Evolutionary conservation across 2,329 filamentous ascomycete species (phyloP).

Genomic region (Calonectria henricotiae): DNA sequence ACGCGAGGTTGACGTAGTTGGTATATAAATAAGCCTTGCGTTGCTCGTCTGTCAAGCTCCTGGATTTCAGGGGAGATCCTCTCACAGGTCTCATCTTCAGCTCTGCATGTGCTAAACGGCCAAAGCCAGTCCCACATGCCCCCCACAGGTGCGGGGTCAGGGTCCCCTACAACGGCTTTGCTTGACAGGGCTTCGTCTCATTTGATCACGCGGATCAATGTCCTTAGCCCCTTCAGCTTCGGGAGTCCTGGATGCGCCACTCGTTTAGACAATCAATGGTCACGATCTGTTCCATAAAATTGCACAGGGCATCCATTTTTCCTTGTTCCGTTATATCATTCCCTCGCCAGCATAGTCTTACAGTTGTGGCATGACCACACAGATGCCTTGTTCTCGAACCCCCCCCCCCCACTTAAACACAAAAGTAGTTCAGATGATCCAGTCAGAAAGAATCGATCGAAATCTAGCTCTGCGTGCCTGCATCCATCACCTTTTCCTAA

Average conservation of each 20-base stretch:
- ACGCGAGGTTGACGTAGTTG: neutral
- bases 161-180: neutral
- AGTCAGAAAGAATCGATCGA: no score
- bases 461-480: no score
- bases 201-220: neutral
- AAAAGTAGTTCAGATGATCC: no score
- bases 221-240: no score
- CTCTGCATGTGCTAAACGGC: neutral
- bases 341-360: neutral
- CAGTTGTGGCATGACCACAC: neutral
- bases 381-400: neutral
- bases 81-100: constrained; percentile 25
- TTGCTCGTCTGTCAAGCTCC: neutral
- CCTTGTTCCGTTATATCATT: neutral
- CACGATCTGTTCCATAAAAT: neutral
- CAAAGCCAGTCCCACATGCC: no score
- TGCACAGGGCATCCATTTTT: neutral
- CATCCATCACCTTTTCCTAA: no score
- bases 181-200: neutral
- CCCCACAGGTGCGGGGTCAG: constrained; percentile 1
- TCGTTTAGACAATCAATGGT: neutral
- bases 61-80: constrained; percentile 16
- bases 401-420: neutral
- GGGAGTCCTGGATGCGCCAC: neutral
- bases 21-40: neutral